Conservation (phyloP, 2,329 filamentous ascomycete species). For the Cladosporium sp. region DNA sequence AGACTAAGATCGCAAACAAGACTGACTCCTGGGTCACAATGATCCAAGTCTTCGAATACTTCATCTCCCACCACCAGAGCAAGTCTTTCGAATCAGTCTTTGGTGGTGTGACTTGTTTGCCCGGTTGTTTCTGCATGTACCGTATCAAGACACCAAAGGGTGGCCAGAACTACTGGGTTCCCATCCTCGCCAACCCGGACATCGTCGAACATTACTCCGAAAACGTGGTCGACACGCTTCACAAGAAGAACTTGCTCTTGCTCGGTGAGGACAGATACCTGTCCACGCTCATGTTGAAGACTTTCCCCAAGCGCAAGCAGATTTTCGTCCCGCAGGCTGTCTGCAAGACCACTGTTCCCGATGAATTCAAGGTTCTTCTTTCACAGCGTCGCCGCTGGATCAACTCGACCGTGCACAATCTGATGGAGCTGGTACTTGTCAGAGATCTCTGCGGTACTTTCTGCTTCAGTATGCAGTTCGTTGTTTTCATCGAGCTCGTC, state of each 20-base stretch:
- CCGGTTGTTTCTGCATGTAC: conserved; percentile 99
- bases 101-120: conserved; percentile 96
- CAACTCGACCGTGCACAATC: conserved; percentile 97
- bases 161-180: conserved; percentile 98
- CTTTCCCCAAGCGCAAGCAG: conserved; percentile 98
- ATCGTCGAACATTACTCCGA: conserved; percentile 99
- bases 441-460: conserved; percentile 96
- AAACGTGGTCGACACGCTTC: conserved; percentile 95
- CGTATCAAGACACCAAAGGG: conserved; percentile 98
- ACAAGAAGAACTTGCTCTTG: conserved; percentile 92
- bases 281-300: conserved; percentile 95
- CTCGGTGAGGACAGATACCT: conserved; percentile 93
- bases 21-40: conserved; percentile 89
- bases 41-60: conserved; percentile 99
- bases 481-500: conserved; percentile 90
- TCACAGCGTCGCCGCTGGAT: conserved; percentile 98
- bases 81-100: conserved; percentile 99
- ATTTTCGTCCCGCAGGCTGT: conserved; percentile 98
- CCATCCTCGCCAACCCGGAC: conserved; percentile 95
- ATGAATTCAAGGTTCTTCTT: conserved; percentile 83
- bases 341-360: conserved; percentile 96
- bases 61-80: conserved; percentile 93
- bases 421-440: conserved; percentile 95
- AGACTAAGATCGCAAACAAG: conserved; percentile 99
- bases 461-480: conserved; percentile 99